Evolutionary conservation across 306 rosid genomes (phyloP), one percentile per base, ranked within the genome.

Genomic region (Pachyrhizus erosus): DNA sequence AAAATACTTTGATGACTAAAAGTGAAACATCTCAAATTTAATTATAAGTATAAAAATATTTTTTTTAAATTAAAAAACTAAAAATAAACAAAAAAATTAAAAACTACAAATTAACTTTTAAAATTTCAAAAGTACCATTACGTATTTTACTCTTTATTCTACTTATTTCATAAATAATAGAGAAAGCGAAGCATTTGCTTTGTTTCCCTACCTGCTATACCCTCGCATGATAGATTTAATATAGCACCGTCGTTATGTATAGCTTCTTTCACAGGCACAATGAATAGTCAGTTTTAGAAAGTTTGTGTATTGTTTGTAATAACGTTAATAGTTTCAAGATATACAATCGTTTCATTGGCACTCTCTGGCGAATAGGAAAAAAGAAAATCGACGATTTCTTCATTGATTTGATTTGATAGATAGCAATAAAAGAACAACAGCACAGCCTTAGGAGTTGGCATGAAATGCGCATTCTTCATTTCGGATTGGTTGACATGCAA

Each of bases 401-500:
- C 73, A 6, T 72, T 83, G 79, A 49, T 49, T 51, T 81, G 80
- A 79, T 73, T 73, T 54, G 79, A 78, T 68, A 14, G 61, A 82
- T 64, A 43, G 77, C 60, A 70, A 52, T 74, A 66, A 17, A 70
- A 78, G 57, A 84, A 73, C 26, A 62, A 71, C 42, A 52, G 55
- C 57, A 73, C 70, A 52, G 27, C 65, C 5, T 18, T 58, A 42
- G 73, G 70, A 66, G 80, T 70, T 33, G 84, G 74, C 75, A 86
- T 43, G 75, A 69, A 82, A 75, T 68, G 49, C 74, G 51, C 79
- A 34, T 60, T 76, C 80, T 79, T 83, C 70, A 42, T 69, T 79
- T 26, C 18, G 77, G 72, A 43, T 43, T 79, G 73, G 73, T 79
- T 78, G 70, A 79, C 84, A 79, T 84, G 72, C 67, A 74, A 31